Conservation (phyloP, 164 flowering plant species). For the Magnolia kwangsiensis region DNA sequence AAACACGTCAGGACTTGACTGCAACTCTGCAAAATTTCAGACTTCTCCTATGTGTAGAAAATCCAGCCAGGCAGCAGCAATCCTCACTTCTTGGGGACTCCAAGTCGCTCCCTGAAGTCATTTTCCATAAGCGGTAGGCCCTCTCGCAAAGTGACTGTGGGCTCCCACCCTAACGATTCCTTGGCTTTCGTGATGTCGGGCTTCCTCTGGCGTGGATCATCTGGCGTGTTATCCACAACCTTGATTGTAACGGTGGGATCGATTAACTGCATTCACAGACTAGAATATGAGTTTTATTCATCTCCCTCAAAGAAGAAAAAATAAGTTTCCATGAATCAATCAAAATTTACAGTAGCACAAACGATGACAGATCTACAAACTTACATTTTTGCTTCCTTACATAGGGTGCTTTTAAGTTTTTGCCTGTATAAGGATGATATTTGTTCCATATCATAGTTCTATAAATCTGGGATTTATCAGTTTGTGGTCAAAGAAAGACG, state of each 20-base stretch:
- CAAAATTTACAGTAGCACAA: too few relatives aligned
- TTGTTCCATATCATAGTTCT: too few relatives aligned
- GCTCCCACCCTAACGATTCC: constrained; percentile 69
- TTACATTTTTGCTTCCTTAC: too few relatives aligned
- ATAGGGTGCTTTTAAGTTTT: too few relatives aligned
- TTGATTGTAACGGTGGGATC: constrained; percentile 50
- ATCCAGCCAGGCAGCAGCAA: not conserved
- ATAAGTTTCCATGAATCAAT: too few relatives aligned
- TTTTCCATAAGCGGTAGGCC: constrained; percentile 78
- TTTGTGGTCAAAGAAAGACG: too few relatives aligned
- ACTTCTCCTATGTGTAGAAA: not conserved
- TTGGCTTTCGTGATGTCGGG: constrained; percentile 73
- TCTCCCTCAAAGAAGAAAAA: too few relatives aligned
- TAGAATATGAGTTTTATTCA: not conserved
- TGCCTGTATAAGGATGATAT: too few relatives aligned
- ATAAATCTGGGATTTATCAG: too few relatives aligned
- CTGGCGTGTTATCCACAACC: constrained; percentile 81
- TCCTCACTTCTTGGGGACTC: constrained; percentile 39
- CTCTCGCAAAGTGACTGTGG: constrained; percentile 59
- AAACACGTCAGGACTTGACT: not conserved
- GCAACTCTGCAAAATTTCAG: not conserved
- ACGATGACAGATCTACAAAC: too few relatives aligned
- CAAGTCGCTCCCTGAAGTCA: constrained; percentile 63
- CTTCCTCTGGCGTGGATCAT: constrained; percentile 87
- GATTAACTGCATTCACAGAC: constrained; percentile 47